Evolutionary conservation across 495 filamentous ascomycete genomes (phyloP), one percentile per base, ranked within the genome.

Genomic region (Podospora sp.): DNA sequence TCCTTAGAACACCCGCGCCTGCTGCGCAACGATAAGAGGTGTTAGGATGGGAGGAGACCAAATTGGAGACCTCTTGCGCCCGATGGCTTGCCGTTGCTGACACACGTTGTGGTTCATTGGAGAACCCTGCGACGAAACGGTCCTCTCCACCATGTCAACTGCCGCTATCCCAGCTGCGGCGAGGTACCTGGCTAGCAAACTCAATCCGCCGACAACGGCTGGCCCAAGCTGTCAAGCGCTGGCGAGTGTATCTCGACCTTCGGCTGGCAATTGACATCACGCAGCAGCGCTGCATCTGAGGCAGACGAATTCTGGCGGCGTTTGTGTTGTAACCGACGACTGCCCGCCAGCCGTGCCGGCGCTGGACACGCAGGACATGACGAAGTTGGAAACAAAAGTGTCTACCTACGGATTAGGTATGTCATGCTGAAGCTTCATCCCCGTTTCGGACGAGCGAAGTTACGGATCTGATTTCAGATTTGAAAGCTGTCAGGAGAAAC

Each of bases 251-350:
- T 20, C 26, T 60, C 16, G 57, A 60, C 57, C 8, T 60, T 6
- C 9, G 18, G 4, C 18, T 21, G 22, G 53, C 26, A n/a, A 22
- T 33, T 33, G 18, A 60, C 57, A 60, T 33, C 29, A 18, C 9
- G 27, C 25, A 35, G 18, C 53, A 57, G 20, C 53, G 53, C 26
- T 57, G 12, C 53, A 57, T 60, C 57, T 60, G 60, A 68, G 66
- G 66, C 66, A 68, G 66, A 59, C 66, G 66, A 49, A 68, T 68
- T 67, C 61, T 22, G n/a, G n/a, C 21, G 7, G 40, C 16, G 4
- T 62, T 7, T 22, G 20, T 56, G 20, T 27, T 25, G 35, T 8
- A 21, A 46, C 14, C 14, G 20, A 59, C 22, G 2, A 59, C 14
- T 58, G 35, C 22, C 56, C 9, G 56, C 26, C 25, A 29, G 57